A percentile compares a stretch with the other conserved stretches of the same genome.
These are phyloP conservation scores for Incumbomyces lentus DNA, from an alignment of 2,329 filamentous ascomycete genomes.

Conservation along the genomic window DNA sequence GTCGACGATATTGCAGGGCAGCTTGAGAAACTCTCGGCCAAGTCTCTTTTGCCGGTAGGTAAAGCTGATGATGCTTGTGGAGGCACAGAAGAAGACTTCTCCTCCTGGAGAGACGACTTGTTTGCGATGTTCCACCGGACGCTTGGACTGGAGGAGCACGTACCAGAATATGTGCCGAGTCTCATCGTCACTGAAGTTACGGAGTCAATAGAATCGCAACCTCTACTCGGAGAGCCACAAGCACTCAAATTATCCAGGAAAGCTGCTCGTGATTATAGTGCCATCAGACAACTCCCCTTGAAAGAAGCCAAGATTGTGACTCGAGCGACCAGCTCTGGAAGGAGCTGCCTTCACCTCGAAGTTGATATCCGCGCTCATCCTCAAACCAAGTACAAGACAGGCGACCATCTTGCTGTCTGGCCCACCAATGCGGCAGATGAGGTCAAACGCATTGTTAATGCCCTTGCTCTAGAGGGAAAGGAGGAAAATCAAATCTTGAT, in stretches of 20 bases:
- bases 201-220: not conserved
- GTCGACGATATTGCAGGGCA: conserved; percentile 73
- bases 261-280: conserved; percentile 58
- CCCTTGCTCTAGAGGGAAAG: conserved; percentile 22
- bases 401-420: conserved; percentile 33
- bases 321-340: conserved; percentile 49
- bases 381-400: conserved; percentile 29
- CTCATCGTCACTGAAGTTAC: conserved; percentile 53
- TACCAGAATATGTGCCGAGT: conserved; percentile 78
- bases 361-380: conserved; percentile 34
- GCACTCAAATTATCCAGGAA: conserved; percentile 42
- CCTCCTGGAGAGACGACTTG: conserved; percentile 94
- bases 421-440: conserved; percentile 32
- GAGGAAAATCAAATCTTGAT: conserved; percentile 20
- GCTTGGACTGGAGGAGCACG: conserved; percentile 76
- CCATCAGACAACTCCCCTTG: conserved; percentile 77
- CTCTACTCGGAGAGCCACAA: conserved; percentile 67
- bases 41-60: conserved; percentile 66
- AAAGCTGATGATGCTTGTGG: conserved; percentile 89
- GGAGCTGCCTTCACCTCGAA: conserved; percentile 32
- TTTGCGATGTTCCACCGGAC: conserved; percentile 66
- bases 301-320: conserved; percentile 72
- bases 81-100: conserved; percentile 92
- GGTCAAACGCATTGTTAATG: conserved; percentile 23
- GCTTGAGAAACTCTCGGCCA: conserved; percentile 64